These are phyloP conservation scores for Turnera subulata DNA, from an alignment of 345 rosid genomes.

Conservation along the genomic window DNA sequence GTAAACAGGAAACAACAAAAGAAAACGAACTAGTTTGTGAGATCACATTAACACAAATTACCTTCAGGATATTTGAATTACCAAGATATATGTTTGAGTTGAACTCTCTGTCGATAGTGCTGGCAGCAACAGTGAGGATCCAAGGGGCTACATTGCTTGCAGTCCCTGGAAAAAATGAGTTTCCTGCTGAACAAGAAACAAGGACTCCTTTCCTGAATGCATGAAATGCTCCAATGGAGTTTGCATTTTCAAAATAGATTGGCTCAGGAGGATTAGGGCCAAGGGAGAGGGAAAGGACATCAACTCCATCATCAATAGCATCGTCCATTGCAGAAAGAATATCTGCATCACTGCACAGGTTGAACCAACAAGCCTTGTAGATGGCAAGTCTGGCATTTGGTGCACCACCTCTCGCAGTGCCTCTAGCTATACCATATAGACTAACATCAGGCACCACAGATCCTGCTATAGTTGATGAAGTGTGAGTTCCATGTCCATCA, in stretches of 20 bases:
- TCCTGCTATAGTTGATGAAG: conserved; percentile 41
- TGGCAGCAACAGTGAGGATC: conserved; percentile 48
- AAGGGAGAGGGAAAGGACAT: conserved; percentile 44
- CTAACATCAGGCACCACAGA: conserved; percentile 31
- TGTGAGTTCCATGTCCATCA: conserved; percentile 48
- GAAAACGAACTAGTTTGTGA: no score
- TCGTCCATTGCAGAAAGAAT: conserved; percentile 45
- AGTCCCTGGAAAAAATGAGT: conserved; percentile 31
- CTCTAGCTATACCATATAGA: conserved; percentile 41
- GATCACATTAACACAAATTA: background rate
- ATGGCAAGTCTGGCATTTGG: conserved; percentile 45
- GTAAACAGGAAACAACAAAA: no score
- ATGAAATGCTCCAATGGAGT: conserved; percentile 41
- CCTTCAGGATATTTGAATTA: conserved; percentile 30
- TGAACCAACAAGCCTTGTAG: conserved; percentile 51
- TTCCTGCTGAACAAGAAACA: conserved; percentile 43
- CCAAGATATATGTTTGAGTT: conserved; percentile 23
- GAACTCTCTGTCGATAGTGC: conserved; percentile 41
- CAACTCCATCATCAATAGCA: conserved; percentile 39
- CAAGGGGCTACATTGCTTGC: conserved; percentile 45
- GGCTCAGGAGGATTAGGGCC: conserved; percentile 40
- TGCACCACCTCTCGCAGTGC: conserved; percentile 48
- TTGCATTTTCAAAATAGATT: conserved; percentile 26
- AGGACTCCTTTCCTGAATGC: conserved; percentile 44
- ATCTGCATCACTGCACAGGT: conserved; percentile 35